These are phyloP conservation scores for Yamadazyma buinensis DNA, from an alignment of 1,139 yeast genomes.

Conservation along the genomic window DNA sequence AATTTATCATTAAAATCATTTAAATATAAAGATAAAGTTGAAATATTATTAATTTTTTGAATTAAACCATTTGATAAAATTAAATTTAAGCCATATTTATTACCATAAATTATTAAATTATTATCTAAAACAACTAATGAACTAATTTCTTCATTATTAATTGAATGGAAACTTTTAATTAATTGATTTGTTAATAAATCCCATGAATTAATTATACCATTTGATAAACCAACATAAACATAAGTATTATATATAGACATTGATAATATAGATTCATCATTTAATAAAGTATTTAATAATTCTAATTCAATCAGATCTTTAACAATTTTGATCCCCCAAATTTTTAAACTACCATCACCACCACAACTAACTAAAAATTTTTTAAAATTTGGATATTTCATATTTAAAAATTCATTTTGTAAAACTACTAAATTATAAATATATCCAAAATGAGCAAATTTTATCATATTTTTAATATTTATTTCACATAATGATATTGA, in stretches of 20 bases:
- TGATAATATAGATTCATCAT: conserved; percentile 68
- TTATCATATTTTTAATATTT: conserved; percentile 58
- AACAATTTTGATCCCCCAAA: conserved; percentile 57
- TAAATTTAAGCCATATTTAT: conserved; percentile 11
- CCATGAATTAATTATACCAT: conserved; percentile 76
- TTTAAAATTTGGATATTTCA: conserved; percentile 16
- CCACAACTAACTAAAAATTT: conserved; percentile 55
- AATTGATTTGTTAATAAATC: conserved; percentile 77
- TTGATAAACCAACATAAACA: conserved; percentile 73
- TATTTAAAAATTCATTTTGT: conserved; percentile 18
- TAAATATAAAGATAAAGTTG: conserved; percentile 9
- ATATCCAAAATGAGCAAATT: conserved; percentile 90
- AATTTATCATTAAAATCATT: conserved; percentile 1
- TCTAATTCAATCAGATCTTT: conserved; percentile 6
- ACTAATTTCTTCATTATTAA: conserved; percentile 18
- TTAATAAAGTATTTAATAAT: conserved; percentile 47
- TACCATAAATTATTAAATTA: conserved; percentile 11
- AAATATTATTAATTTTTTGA: conserved; percentile 4
- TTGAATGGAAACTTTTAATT: conserved; percentile 48
- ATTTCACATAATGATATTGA: conserved; percentile 53
- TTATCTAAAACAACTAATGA: conserved; percentile 9
- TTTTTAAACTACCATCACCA: conserved; percentile 81
- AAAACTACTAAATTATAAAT: conserved; percentile 64
- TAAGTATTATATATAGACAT: conserved; percentile 61
- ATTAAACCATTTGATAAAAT: conserved; percentile 5